Conservation (phyloP, 768 basidiomycete species). For the Lactarius quietus region DNA sequence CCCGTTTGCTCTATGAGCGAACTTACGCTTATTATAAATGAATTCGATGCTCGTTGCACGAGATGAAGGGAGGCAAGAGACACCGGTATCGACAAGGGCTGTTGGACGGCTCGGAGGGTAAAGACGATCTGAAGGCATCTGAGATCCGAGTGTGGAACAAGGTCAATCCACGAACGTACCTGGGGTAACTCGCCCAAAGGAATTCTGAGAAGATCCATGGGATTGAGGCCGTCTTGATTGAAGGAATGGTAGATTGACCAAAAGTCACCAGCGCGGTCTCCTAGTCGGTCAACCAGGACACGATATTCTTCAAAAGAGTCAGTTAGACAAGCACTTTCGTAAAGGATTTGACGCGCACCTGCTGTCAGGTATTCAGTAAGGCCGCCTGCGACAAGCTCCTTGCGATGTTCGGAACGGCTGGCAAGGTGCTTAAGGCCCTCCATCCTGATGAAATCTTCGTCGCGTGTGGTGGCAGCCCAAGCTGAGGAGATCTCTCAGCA, state of each 20-base stretch:
- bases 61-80: constrained; percentile 40
- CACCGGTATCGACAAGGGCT: constrained; percentile 26
- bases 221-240: not conserved
- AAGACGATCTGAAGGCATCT: constrained; percentile 22
- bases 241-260: constrained; percentile 1
- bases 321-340: no score
- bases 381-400: constrained; percentile 70
- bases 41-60: constrained; percentile 47
- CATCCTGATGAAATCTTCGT: constrained; percentile 57
- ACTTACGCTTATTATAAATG: constrained; percentile 50
- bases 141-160: not conserved
- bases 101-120: constrained; percentile 26
- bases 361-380: constrained; percentile 50
- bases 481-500: constrained; percentile 33
- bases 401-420: constrained; percentile 50
- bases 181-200: constrained; percentile 22
- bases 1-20: constrained; percentile 50
- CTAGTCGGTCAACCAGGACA: constrained; percentile 19
- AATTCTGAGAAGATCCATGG: constrained; percentile 7
- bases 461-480: constrained; percentile 71
- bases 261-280: constrained; percentile 18
- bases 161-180: constrained; percentile 2
- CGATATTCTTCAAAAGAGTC: constrained; percentile 14
- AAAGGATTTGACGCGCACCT: constrained; percentile 35
- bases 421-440: constrained; percentile 62